Percentiles rank a stretch among this genome's conserved stretches.
Conservation (phyloP, 192 early-diverging fungal genomes). For the Backusella mclennaniae region DNA sequence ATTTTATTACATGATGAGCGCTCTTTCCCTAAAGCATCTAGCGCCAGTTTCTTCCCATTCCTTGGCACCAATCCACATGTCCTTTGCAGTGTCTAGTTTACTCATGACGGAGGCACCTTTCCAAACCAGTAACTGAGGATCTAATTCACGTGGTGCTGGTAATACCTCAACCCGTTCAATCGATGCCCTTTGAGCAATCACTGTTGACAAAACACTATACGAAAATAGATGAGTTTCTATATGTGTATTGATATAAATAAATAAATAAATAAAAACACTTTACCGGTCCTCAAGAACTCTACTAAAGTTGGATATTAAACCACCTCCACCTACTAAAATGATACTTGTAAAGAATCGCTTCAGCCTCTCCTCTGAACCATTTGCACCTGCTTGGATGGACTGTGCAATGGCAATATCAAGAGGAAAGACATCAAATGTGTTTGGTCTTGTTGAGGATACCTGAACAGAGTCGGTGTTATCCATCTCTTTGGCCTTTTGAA, state of each 20-base stretch:
- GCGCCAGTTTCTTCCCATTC: constrained; percentile 78
- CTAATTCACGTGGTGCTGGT: constrained; percentile 79
- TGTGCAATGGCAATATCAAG: constrained; percentile 72
- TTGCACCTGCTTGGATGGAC: constrained; percentile 58
- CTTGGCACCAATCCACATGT: constrained; percentile 71
- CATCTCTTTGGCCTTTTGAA: background rate
- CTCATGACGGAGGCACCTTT: constrained; percentile 82
- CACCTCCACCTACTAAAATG: constrained; percentile 85
- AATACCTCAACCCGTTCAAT: constrained; percentile 66
- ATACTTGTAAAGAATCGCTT: constrained; percentile 75
- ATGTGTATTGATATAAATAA: background rate
- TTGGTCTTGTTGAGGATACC: constrained; percentile 38
- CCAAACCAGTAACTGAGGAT: constrained; percentile 82
- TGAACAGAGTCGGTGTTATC: background rate
- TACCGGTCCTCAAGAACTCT: constrained; percentile 63
- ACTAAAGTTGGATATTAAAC: constrained; percentile 66
- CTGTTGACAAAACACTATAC: constrained; percentile 25
- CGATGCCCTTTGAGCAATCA: constrained; percentile 35
- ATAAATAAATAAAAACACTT: background rate
- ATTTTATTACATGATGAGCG: constrained; percentile 55
- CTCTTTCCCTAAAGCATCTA: constrained; percentile 59
- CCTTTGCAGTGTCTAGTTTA: constrained; percentile 73
- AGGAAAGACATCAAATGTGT: constrained; percentile 37
- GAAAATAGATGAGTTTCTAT: background rate
- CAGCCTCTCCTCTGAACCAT: constrained; percentile 62